phyloP scores from a whole-genome alignment of 208 protist genomes.

The Trichomonas vaginalis region DNA sequence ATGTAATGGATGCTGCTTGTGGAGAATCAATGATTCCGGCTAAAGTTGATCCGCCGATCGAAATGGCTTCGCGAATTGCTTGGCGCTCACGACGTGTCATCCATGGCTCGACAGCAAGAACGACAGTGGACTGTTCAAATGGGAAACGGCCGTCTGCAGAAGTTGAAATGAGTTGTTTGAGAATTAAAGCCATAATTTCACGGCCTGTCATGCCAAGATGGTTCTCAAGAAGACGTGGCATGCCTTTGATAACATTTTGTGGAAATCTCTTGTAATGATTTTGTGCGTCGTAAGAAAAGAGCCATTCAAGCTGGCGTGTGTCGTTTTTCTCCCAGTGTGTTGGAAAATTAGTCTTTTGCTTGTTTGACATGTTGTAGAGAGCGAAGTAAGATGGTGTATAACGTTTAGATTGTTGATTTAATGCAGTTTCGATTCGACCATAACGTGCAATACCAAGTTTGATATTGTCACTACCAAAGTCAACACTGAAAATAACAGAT shows the following conservation, averaged over 20 bases:
- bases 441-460: background rate
- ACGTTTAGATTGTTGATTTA: background rate
- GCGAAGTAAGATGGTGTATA: background rate
- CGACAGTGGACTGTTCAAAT: background rate
- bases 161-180: background rate
- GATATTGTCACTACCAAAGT: background rate
- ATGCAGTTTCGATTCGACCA: background rate
- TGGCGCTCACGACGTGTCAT: background rate
- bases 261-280: background rate
- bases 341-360: background rate
- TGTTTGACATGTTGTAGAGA: background rate
- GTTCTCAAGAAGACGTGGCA: background rate
- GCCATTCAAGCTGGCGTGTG: background rate
- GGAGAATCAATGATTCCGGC: background rate
- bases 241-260: background rate
- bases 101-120: background rate
- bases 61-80: background rate
- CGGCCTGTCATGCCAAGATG: background rate
- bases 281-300: background rate
- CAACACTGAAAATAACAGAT: background rate
- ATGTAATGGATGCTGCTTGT: background rate
- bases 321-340: background rate
- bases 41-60: background rate
- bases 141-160: background rate
- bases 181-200: background rate